Percentiles rank a stretch among this genome's conserved stretches.
Conservation (phyloP, 1,284 basidiomycete species). For the Fomitopsis palustris region DNA sequence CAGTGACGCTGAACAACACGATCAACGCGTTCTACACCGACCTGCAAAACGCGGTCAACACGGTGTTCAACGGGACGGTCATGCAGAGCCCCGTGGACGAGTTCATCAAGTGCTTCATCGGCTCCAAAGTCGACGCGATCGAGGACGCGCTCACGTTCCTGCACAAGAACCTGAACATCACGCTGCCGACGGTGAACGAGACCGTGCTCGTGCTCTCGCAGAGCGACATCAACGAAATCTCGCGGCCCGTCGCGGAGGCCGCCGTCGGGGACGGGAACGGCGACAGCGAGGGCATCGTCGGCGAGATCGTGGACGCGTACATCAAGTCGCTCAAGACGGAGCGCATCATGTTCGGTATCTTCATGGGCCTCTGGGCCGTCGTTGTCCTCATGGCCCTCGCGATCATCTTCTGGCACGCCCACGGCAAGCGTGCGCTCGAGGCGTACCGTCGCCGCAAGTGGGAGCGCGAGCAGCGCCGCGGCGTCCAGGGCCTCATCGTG, state of each 20-base stretch:
- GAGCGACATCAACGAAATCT: constrained; percentile 67
- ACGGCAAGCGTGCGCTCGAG: constrained; percentile 45
- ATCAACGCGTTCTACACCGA: constrained; percentile 74
- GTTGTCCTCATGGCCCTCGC: constrained; percentile 71
- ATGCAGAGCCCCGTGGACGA: constrained; percentile 80
- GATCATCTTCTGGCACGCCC: constrained; percentile 67
- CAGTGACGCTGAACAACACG: constrained; percentile 80
- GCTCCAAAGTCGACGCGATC: constrained; percentile 83
- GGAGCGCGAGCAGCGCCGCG: constrained; percentile 47
- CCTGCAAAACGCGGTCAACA: constrained; percentile 64
- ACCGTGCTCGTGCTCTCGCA: constrained; percentile 76
- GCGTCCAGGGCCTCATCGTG: constrained; percentile 40
- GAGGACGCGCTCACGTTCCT: constrained; percentile 91
- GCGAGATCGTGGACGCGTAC: constrained; percentile 72
- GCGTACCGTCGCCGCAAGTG: constrained; percentile 46
- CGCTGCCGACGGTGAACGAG: constrained; percentile 73
- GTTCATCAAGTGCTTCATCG: constrained; percentile 87
- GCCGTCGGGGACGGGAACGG: constrained; percentile 65
- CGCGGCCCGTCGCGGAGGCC: constrained; percentile 74
- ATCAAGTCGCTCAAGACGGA: constrained; percentile 73
- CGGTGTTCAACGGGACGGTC: constrained; percentile 80
- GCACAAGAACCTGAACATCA: constrained; percentile 79
- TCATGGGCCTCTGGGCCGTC: constrained; percentile 77
- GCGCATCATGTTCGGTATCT: constrained; percentile 76
- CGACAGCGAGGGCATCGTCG: constrained; percentile 63